These are phyloP conservation scores for Iris pallida DNA, from an alignment of 116 monocot species.

Conservation along the genomic window DNA sequence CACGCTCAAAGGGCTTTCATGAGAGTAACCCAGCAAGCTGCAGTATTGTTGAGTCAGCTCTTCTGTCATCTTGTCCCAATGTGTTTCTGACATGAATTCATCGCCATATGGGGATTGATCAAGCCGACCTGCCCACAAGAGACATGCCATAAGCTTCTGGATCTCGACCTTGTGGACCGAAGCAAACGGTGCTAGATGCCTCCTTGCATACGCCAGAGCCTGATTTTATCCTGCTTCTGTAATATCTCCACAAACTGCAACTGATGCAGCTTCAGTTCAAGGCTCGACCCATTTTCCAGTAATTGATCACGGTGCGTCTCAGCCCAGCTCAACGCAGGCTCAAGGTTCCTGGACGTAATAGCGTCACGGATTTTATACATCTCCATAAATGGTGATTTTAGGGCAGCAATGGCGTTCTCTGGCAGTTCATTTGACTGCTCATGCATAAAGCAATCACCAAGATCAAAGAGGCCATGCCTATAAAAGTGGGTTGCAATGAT, in stretches of 20 bases:
- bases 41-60: conserved; percentile 74
- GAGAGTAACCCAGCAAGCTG: conserved; percentile 57
- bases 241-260: conserved; percentile 82
- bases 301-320: conserved; percentile 36
- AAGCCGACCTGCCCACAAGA: conserved; percentile 75
- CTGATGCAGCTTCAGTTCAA: conserved; percentile 88
- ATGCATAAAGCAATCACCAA: conserved; percentile 65
- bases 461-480: conserved; percentile 77
- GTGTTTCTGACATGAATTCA: conserved; percentile 49
- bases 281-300: conserved; percentile 43
- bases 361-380: conserved; percentile 66
- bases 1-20: conserved; percentile 53
- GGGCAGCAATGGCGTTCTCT: conserved; percentile 9
- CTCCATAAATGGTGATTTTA: conserved; percentile 60
- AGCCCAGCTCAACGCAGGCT: conserved; percentile 76
- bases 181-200: conserved; percentile 62
- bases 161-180: conserved; percentile 46
- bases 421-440: conserved; percentile 45
- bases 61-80: conserved; percentile 57
- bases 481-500: conserved; percentile 82
- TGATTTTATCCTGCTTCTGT: conserved; percentile 46
- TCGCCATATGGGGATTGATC: conserved; percentile 71
- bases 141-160: conserved; percentile 79
- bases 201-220: conserved; percentile 68
- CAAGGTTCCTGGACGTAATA: conserved; percentile 51